phyloP scores from a whole-genome alignment of 179 eudicot genomes.

The Heliamphora pulchella region DNA sequence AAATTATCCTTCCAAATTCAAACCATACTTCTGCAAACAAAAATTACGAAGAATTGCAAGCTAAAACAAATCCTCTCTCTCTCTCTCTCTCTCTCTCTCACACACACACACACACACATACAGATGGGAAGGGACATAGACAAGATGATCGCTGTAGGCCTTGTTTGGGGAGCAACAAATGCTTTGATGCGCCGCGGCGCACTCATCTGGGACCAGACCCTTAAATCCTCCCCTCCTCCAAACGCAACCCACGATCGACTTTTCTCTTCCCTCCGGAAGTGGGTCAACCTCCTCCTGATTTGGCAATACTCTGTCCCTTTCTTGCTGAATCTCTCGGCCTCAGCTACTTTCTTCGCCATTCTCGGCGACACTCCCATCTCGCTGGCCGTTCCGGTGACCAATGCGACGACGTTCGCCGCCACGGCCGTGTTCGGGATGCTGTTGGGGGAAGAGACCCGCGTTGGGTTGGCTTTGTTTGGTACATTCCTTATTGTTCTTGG shows the following conservation, averaged over 20 bases:
- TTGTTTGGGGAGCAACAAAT: conserved; percentile 91
- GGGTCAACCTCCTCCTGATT: conserved; percentile 51
- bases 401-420: conserved; percentile 25
- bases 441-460: conserved; percentile 16
- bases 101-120: background rate
- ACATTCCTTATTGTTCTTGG: conserved; percentile 41
- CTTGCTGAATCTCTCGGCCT: conserved; percentile 43
- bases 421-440: conserved; percentile 21
- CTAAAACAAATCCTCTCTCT: too few relatives aligned
- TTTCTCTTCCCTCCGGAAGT: conserved; percentile 31
- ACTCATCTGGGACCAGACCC: conserved; percentile 50
- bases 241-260: conserved; percentile 22
- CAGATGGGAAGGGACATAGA: conserved; percentile 36
- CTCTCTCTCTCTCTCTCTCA: too few relatives aligned
- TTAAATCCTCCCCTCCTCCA: conserved; percentile 33
- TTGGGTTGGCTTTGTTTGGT: conserved; percentile 56
- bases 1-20: too few relatives aligned
- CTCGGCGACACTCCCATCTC: conserved; percentile 44
- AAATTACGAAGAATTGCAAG: too few relatives aligned
- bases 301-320: conserved; percentile 69
- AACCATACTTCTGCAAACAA: too few relatives aligned
- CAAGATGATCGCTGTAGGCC: conserved; percentile 87
- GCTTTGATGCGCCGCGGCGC: conserved; percentile 77
- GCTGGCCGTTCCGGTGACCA: conserved; percentile 45
- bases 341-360: conserved; percentile 49